Base-by-base conservation (phyloP, 306 rosid genomes). In the Spatholobus suberectus region DNA sequence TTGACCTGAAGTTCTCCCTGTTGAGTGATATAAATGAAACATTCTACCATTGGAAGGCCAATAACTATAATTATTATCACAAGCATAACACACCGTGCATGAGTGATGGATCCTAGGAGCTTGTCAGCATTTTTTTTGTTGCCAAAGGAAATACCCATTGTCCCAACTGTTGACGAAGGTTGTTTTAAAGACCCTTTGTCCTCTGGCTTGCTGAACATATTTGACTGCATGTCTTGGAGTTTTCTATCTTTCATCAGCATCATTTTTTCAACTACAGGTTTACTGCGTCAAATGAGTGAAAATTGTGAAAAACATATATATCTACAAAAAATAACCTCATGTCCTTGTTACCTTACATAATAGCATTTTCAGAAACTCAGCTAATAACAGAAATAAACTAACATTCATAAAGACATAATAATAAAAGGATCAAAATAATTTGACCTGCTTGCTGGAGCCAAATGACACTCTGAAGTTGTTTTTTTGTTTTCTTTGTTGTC, bases 381-480 rank as follows among this genome's bases (percentile, higher is more conserved):
- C 55, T 46, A 23, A 47, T 51, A 71, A 7, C 38, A 67, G 12
- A 40, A 84, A 81, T 21, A 85, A 77, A 74, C 14, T 44, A 54
- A 29, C 14, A 40, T 18, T 47, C 20, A 18, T 44, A 67, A 38
- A 23, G 69, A 69, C 17, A 26, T 61, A 66, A 81, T 74, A 51
- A 40, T 38, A 34, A 37, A 80, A 52, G 26, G 63, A 37, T 63
- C 24, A 18, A 21, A 37, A 86, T 38, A 84, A 75, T 75, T 84
- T 57, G 34, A 96, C 99, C 98, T 83, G 87, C 73, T 81, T 38
- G 68, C 13, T 35, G 74, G 75, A 80, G 21, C 84, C 43, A 76
- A 47, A 79, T 90, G 87, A 88, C 47, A 68, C 75, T 80, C 84
- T 59, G 73, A 46, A 68, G 75, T 79, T 65, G 84, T 81, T 17